A percentile compares a stretch with the other conserved stretches of the same genome.
phyloP scores from a whole-genome alignment of 2,329 filamentous ascomycete species.

The Aspergillus japonicus region DNA sequence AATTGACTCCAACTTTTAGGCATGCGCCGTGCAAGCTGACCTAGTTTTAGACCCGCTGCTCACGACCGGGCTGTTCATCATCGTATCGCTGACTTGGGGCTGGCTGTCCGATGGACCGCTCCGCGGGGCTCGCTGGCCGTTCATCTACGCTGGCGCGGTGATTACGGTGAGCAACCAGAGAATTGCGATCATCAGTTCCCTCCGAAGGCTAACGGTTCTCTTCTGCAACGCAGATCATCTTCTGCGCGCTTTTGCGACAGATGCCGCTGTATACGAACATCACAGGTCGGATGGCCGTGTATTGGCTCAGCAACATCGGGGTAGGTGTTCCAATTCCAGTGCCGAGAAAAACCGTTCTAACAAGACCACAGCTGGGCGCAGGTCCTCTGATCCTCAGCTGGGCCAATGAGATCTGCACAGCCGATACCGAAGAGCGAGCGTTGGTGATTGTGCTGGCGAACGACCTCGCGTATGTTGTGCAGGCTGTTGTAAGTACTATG shows the following conservation, averaged over 20 bases:
- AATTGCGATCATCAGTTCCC: too few species aligned
- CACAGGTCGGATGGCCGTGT: slow-evolving; percentile 37
- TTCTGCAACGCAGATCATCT: slow-evolving; percentile 26
- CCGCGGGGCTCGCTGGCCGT: slow-evolving; percentile 38
- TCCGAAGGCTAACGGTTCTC: not conserved
- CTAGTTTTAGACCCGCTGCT: slow-evolving; percentile 28
- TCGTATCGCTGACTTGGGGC: slow-evolving; percentile 36
- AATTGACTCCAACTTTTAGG: slow-evolving; percentile 3
- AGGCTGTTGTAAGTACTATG: slow-evolving; percentile 27
- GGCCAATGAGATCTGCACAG: slow-evolving; percentile 38
- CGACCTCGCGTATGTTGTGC: slow-evolving; percentile 36
- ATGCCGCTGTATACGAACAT: slow-evolving; percentile 41
- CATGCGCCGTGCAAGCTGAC: not conserved
- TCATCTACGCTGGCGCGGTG: slow-evolving; percentile 39
- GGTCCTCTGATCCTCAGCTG: slow-evolving; percentile 42
- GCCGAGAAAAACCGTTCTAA: not conserved
- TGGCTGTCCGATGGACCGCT: slow-evolving; percentile 40
- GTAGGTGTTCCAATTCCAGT: slow-evolving; percentile 19
- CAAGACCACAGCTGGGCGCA: slow-evolving; percentile 27
- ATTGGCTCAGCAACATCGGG: slow-evolving; percentile 40
- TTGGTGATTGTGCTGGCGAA: slow-evolving; percentile 33
- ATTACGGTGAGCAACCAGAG: slow-evolving; percentile 28
- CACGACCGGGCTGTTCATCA: slow-evolving; percentile 38
- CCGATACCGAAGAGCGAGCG: slow-evolving; percentile 33
- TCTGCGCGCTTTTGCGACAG: slow-evolving; percentile 33